Evolutionary conservation across 164 flowering plant species (phyloP).

Genomic region (Tinospora cordifolia): DNA sequence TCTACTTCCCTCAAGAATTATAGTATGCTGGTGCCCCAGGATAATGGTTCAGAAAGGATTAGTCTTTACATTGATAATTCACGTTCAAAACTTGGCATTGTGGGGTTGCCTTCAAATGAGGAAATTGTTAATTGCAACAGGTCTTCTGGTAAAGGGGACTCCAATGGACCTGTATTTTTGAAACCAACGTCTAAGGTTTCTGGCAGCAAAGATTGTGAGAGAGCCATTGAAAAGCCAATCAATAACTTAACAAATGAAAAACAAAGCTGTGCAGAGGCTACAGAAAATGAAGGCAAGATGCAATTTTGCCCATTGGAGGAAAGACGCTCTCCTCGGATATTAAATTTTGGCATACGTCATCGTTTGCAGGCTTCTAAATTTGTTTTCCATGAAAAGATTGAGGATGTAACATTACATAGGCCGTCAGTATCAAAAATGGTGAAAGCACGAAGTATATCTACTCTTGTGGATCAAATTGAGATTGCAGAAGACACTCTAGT

Average conservation of each 20-base stretch:
- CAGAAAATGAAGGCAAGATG: conserved; percentile 22
- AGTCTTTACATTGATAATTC: conserved; percentile 9
- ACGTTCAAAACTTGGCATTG: conserved; percentile 4
- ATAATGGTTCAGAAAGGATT: background rate
- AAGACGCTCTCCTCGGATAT: conserved; percentile 24
- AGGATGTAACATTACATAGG: conserved; percentile 14
- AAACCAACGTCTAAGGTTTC: conserved; percentile 3
- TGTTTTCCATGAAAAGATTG: conserved; percentile 12
- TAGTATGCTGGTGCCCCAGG: conserved; percentile 32
- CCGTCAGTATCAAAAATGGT: conserved; percentile 7
- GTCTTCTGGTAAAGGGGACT: conserved; percentile 12
- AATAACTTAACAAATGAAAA: background rate
- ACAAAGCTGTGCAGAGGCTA: conserved; percentile 15
- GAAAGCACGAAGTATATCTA: background rate
- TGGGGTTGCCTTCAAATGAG: conserved; percentile 9
- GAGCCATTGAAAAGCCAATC: conserved; percentile 6
- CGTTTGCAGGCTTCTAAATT: conserved; percentile 30
- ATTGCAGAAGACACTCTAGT: conserved; percentile 1
- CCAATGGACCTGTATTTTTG: background rate
- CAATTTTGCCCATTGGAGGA: conserved; percentile 15
- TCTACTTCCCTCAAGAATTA: conserved; percentile 43
- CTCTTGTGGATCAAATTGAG: conserved; percentile 10
- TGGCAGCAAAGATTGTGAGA: conserved; percentile 8
- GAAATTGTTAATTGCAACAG: conserved; percentile 9
- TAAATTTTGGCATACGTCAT: conserved; percentile 20